phyloP scores from a whole-genome alignment of 495 filamentous ascomycete genomes.

The Penicillium atrosanguineum region DNA sequence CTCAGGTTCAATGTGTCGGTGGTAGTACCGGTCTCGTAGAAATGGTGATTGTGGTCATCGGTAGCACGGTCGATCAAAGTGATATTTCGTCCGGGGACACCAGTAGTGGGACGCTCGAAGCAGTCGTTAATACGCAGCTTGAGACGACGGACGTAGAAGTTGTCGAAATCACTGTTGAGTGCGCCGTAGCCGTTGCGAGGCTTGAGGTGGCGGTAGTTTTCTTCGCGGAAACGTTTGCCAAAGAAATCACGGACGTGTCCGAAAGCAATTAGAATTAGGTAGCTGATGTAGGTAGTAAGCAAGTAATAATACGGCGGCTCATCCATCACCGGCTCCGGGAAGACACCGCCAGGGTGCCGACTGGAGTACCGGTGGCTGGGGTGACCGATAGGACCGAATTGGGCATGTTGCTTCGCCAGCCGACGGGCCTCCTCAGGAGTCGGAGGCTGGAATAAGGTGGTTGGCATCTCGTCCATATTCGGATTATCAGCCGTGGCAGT shows the following conservation, averaged over 20 bases:
- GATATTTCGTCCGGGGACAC: conserved; percentile 91
- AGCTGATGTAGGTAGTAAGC: conserved; percentile 95
- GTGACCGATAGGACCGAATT: conserved; percentile 85
- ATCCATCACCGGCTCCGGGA: conserved; percentile 84
- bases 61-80: conserved; percentile 86
- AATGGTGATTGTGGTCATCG: conserved; percentile 83
- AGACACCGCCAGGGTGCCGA: conserved; percentile 70
- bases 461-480: conserved; percentile 68
- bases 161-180: conserved; percentile 98
- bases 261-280: conserved; percentile 91
- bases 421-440: conserved; percentile 78
- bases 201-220: conserved; percentile 80
- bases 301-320: conserved; percentile 97
- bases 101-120: conserved; percentile 86
- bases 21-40: conserved; percentile 80
- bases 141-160: conserved; percentile 90
- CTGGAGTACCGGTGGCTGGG: conserved; percentile 82
- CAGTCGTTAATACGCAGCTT: conserved; percentile 96
- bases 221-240: conserved; percentile 86
- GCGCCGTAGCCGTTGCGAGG: conserved; percentile 86
- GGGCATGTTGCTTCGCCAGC: conserved; percentile 76
- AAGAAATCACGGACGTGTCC: conserved; percentile 97
- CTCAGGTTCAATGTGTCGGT: conserved; percentile 98
- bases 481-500: conserved; percentile 79
- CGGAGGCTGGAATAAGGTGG: conserved; percentile 86